These are phyloP conservation scores for Cyphellophora attinorum DNA, from an alignment of 2,329 filamentous ascomycete genomes.

Conservation along the genomic window DNA sequence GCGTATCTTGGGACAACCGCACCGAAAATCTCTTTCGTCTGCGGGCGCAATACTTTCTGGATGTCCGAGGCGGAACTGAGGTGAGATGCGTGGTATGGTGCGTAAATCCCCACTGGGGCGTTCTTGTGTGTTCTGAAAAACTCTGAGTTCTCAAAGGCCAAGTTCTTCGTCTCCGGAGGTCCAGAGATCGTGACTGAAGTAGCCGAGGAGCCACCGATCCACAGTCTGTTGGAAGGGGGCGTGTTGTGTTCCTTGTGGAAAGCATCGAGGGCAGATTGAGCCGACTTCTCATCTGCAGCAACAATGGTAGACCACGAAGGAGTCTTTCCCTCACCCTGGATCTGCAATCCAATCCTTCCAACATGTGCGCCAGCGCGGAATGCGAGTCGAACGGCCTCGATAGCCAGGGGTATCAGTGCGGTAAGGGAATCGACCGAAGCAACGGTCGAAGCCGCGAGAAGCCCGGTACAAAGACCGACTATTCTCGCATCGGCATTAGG, in stretches of 20 bases:
- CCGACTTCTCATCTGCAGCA: constrained; percentile 23
- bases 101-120: constrained; percentile 45
- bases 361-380: constrained; percentile 34
- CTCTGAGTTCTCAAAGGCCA: constrained; percentile 39
- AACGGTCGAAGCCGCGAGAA: constrained; percentile 31
- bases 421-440: constrained; percentile 29
- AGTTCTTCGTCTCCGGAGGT: constrained; percentile 43
- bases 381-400: constrained; percentile 33
- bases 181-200: constrained; percentile 53
- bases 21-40: constrained; percentile 21
- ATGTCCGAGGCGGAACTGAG: constrained; percentile 43
- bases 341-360: constrained; percentile 26
- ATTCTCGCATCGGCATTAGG: constrained; percentile 25
- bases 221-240: constrained; percentile 42
- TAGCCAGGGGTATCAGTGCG: constrained; percentile 31
- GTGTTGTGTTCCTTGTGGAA: constrained; percentile 32
- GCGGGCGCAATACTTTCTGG: constrained; percentile 37
- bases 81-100: constrained; percentile 50
- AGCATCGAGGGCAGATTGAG: constrained; percentile 16
- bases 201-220: constrained; percentile 49
- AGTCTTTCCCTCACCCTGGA: constrained; percentile 23
- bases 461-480: constrained; percentile 34
- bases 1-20: constrained; percentile 23
- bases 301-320: constrained; percentile 32
- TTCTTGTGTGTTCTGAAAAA: constrained; percentile 41